These are phyloP conservation scores for Nakazawaea populi DNA, from an alignment of 805 yeast species.

Conservation along the genomic window DNA sequence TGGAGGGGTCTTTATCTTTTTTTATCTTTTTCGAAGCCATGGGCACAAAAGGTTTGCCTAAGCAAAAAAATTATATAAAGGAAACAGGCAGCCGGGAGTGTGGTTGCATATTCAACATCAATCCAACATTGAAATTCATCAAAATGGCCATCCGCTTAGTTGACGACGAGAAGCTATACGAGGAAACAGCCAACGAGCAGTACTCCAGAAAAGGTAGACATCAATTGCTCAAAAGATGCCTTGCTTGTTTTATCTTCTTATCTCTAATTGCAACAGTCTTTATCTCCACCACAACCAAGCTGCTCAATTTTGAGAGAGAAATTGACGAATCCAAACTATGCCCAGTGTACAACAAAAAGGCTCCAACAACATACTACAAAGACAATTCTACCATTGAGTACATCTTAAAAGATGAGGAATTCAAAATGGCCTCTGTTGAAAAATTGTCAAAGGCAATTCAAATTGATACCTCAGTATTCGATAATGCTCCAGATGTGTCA, in stretches of 20 bases:
- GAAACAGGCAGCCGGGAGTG: too few relatives aligned
- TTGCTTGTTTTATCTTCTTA: not conserved
- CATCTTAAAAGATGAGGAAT: slow-evolving; percentile 23
- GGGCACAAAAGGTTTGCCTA: too few relatives aligned
- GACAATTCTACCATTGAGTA: slow-evolving; percentile 6
- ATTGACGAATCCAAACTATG: not conserved
- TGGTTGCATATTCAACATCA: too few relatives aligned
- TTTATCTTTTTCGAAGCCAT: too few relatives aligned
- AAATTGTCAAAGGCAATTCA: slow-evolving; percentile 50
- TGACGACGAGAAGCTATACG: not conserved
- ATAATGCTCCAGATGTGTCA: slow-evolving; percentile 34
- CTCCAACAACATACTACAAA: not conserved
- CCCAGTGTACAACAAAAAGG: slow-evolving; percentile 3
- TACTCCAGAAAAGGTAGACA: too few relatives aligned
- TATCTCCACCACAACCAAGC: not conserved
- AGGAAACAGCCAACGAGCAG: not conserved
- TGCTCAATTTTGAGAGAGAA: not conserved
- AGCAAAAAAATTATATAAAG: too few relatives aligned
- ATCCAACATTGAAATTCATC: not conserved
- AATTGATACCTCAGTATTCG: slow-evolving; percentile 57
- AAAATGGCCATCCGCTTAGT: slow-evolving; percentile 1
- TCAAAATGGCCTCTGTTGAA: slow-evolving; percentile 30
- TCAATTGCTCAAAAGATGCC: not conserved
- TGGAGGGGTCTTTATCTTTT: too few relatives aligned
- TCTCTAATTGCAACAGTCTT: not conserved